phyloP scores from a whole-genome alignment of 1,139 yeast species.

The Debaryomyces nepalensis region DNA sequence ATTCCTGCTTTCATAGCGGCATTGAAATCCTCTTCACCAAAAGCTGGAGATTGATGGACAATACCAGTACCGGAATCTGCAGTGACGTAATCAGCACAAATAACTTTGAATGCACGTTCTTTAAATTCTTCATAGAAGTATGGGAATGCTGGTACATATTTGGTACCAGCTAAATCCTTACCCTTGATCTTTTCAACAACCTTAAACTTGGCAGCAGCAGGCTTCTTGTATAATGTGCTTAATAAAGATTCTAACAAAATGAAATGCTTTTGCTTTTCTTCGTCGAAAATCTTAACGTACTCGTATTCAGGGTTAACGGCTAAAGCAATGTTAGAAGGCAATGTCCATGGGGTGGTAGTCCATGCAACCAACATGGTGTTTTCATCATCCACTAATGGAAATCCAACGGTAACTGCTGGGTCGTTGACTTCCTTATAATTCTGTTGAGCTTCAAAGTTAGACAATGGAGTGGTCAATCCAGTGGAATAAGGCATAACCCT shows the following conservation, averaged over 20 bases:
- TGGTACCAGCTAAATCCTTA: slow-evolving; percentile 73
- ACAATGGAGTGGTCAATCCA: slow-evolving; percentile 93
- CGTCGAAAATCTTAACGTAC: slow-evolving; percentile 90
- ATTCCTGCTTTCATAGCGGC: slow-evolving; percentile 79
- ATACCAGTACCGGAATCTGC: slow-evolving; percentile 98
- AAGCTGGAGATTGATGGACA: slow-evolving; percentile 98
- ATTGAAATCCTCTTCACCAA: slow-evolving; percentile 97
- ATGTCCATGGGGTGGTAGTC: slow-evolving; percentile 99
- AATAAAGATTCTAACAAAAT: slow-evolving; percentile 82
- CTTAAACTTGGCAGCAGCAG: slow-evolving; percentile 85
- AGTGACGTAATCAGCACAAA: slow-evolving; percentile 82
- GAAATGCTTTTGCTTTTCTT: slow-evolving; percentile 77
- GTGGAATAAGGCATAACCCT: slow-evolving; percentile 99
- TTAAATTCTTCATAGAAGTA: slow-evolving; percentile 78
- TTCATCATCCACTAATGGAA: slow-evolving; percentile 79
- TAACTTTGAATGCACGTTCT: slow-evolving; percentile 80
- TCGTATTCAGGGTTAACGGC: slow-evolving; percentile 92
- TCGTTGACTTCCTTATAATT: slow-evolving; percentile 96
- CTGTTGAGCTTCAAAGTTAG: slow-evolving; percentile 98
- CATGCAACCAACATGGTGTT: slow-evolving; percentile 89
- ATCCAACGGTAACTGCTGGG: slow-evolving; percentile 94
- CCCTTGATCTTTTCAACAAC: slow-evolving; percentile 82
- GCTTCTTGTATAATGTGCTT: slow-evolving; percentile 88
- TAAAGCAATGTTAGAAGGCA: slow-evolving; percentile 90
- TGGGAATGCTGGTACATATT: slow-evolving; percentile 82